Percentiles rank a stretch among this genome's conserved stretches.
These are phyloP conservation scores for Botrytis cinerea DNA, from an alignment of 2,329 filamentous ascomycete species.

Conservation along the genomic window DNA sequence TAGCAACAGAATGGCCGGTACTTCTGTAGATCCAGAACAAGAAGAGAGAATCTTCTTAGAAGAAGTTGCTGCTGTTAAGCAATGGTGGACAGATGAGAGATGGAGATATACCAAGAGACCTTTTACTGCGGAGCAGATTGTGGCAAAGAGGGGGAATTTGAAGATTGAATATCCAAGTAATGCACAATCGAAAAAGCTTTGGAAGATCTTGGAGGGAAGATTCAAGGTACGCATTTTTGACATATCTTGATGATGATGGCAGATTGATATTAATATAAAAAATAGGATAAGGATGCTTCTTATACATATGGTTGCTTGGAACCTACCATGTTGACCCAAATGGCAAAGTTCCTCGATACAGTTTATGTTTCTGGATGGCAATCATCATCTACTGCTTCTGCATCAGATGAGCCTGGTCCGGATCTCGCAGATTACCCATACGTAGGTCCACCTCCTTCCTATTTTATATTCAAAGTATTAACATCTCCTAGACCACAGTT, in stretches of 20 bases:
- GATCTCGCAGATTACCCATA: slow-evolving; percentile 98
- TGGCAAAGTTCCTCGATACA: slow-evolving; percentile 98
- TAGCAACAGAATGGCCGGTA: slow-evolving; percentile 58
- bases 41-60: slow-evolving; percentile 61
- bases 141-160: slow-evolving; percentile 88
- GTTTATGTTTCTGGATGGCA: slow-evolving; percentile 99
- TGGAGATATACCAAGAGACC: slow-evolving; percentile 92
- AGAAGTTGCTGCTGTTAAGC: slow-evolving; percentile 85
- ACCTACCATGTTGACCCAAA: slow-evolving; percentile 97
- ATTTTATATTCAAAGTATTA: neutral
- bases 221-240: slow-evolving; percentile 63
- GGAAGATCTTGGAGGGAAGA: slow-evolving; percentile 81
- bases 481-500: slow-evolving; percentile 74
- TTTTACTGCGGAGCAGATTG: slow-evolving; percentile 96
- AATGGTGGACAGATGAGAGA: slow-evolving; percentile 91
- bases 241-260: neutral
- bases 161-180: slow-evolving; percentile 93
- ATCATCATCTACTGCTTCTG: slow-evolving; percentile 92
- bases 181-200: slow-evolving; percentile 88
- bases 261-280: slow-evolving; percentile 1
- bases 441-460: slow-evolving; percentile 51
- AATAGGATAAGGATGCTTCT: slow-evolving; percentile 77
- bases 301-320: slow-evolving; percentile 97
- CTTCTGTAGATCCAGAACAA: slow-evolving; percentile 55
- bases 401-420: slow-evolving; percentile 92